Base-by-base conservation (phyloP, 768 basidiomycete genomes). In the Cystofilobasidium bisporidii region DNA sequence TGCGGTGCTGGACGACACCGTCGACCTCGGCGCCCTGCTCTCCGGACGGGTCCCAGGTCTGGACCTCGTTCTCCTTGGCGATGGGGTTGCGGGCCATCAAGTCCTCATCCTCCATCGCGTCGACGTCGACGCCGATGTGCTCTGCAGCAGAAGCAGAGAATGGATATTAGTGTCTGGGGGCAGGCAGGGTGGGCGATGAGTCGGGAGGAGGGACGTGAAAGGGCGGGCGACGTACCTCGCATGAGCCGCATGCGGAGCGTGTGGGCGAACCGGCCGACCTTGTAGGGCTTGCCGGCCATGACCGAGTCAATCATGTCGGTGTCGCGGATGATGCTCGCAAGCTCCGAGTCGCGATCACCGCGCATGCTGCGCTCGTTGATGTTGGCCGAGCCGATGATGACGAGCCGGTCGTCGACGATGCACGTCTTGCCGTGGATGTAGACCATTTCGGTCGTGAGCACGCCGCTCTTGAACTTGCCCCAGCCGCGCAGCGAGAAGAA, bases 241-340 rank as follows among this genome's bases (percentile, higher is more conserved):
- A 99, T 99, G 69, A 99, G 80, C 22, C 94, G 85, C 56, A 98
- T 82, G 9, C 96, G 87, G 15, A 99, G 81, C 3, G 88, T 88
- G 77, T 99, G 96, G 2, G 94, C 92, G 77, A 96, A 99, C 30
- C 94, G 87, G 24, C 96, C 96, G 67, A 98, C 94, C 82, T 90
- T 85, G 81, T 88, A 98, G 0, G 92, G 89, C 72, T 84, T 84
- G 22, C 96, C 94, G 12, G 86, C 94, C 94, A 99, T 98, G 0
- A 82, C 86, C 89, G 90, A 83, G 68, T 94, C 86, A 61, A 98
- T 87, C 88, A 99, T 87, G 73, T 99, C 94, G 3, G 94, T 98
- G 73, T 99, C 96, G 70, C 91, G 82, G 61, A 98, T 89, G 55
- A 99, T 85, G 43, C 89, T 86, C 3, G 91, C 91, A 40, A 98